Conservation (phyloP, 495 filamentous ascomycete species). For the Xanthoparmelia taractica region DNA sequence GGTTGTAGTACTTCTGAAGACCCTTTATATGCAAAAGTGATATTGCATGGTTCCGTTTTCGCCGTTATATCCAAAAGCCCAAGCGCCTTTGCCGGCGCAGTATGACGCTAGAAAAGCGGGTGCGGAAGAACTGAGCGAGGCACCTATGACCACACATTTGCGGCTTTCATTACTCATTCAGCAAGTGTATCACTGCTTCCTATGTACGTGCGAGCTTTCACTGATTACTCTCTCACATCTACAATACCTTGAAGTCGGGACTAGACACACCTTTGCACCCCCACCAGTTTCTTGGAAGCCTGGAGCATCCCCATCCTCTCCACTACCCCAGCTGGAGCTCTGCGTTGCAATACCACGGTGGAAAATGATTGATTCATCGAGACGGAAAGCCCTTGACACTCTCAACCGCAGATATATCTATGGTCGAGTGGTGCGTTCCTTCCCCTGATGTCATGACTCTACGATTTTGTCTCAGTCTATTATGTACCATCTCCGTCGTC, state of each 20-base stretch:
- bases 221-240: background rate
- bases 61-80: background rate
- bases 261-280: background rate
- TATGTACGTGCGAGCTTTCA: background rate
- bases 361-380: constrained; percentile 41
- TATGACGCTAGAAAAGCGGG: background rate
- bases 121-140: background rate
- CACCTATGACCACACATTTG: background rate
- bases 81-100: constrained; percentile 1
- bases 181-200: background rate
- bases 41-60: background rate
- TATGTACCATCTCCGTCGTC: background rate
- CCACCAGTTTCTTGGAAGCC: background rate
- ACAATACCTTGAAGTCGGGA: background rate
- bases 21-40: background rate
- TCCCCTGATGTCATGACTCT: constrained; percentile 16
- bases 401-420: constrained; percentile 74
- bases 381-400: constrained; percentile 55
- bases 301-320: background rate
- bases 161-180: background rate
- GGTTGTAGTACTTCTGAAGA: background rate
- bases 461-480: constrained; percentile 14
- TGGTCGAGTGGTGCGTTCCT: constrained; percentile 63
- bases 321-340: constrained; percentile 2
- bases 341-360: background rate